Percentiles rank a stretch among this genome's conserved stretches.
These are phyloP conservation scores for Pyrenophora teres DNA, from an alignment of 2,329 filamentous ascomycete species.

Conservation along the genomic window DNA sequence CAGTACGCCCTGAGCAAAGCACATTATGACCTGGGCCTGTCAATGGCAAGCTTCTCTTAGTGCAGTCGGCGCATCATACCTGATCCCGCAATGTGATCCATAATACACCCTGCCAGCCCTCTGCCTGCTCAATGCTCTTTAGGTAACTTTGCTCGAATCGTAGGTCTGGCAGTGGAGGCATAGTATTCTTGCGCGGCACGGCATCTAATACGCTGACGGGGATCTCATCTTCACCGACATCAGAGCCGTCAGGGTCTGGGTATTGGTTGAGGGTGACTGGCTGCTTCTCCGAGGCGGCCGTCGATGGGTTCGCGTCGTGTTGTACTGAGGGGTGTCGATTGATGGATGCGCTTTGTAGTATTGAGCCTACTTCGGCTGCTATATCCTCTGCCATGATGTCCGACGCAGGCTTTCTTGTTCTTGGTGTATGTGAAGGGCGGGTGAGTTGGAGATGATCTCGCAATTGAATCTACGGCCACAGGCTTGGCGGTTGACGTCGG, in stretches of 20 bases:
- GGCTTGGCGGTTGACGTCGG: slow-evolving; percentile 35
- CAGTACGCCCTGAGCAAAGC: slow-evolving; percentile 83
- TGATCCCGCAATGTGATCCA: slow-evolving; percentile 90
- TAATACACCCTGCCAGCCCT: slow-evolving; percentile 77
- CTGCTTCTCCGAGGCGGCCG: slow-evolving; percentile 69
- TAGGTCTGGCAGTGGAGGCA: slow-evolving; percentile 79
- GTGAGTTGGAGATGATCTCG: slow-evolving; percentile 4
- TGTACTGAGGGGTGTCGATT: slow-evolving; percentile 70
- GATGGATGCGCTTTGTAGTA: slow-evolving; percentile 80
- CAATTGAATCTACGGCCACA: slow-evolving; percentile 18
- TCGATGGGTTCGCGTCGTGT: slow-evolving; percentile 82
- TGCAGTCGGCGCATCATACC: slow-evolving; percentile 54
- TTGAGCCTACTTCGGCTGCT: slow-evolving; percentile 72
- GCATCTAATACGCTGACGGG: slow-evolving; percentile 68
- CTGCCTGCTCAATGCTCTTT: slow-evolving; percentile 79
- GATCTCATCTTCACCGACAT: slow-evolving; percentile 68
- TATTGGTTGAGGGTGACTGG: slow-evolving; percentile 57
- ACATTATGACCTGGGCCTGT: slow-evolving; percentile 72
- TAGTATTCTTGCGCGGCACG: slow-evolving; percentile 57
- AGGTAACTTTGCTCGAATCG: slow-evolving; percentile 98
- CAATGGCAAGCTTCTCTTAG: background rate
- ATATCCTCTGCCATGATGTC: slow-evolving; percentile 60
- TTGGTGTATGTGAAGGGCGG: background rate
- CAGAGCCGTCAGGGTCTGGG: slow-evolving; percentile 51
- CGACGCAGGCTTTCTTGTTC: background rate